Conservation (phyloP, 2,329 filamentous ascomycete genomes). For the Epichloe bromicola region DNA sequence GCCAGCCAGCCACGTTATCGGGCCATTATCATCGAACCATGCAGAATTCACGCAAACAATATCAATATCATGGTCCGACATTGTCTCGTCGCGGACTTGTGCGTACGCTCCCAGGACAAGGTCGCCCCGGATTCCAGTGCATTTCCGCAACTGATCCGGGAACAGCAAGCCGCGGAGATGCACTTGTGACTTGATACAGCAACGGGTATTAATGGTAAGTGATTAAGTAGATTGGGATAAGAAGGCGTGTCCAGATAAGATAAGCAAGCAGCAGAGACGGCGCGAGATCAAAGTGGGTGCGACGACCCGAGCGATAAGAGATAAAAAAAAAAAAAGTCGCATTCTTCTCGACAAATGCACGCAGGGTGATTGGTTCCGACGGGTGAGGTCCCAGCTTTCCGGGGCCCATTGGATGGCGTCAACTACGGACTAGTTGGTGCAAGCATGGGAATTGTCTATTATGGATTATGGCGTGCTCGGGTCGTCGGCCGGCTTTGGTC, state of each 20-base stretch:
- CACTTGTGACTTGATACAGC: neutral
- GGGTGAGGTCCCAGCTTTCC: neutral
- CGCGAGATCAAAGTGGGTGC: too few relatives aligned
- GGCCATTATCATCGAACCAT: too few relatives aligned
- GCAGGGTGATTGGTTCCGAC: slow-evolving; percentile 9
- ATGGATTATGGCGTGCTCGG: slow-evolving; percentile 1
- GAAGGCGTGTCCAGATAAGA: neutral
- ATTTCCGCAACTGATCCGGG: too few relatives aligned
- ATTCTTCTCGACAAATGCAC: neutral
- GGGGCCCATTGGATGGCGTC: slow-evolving; percentile 19
- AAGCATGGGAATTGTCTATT: neutral
- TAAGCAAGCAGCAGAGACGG: neutral
- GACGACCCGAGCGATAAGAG: neutral
- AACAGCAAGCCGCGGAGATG: neutral
- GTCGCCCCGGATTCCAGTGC: too few relatives aligned
- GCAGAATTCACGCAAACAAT: too few relatives aligned
- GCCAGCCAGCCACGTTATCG: too few relatives aligned
- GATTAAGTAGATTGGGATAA: neutral
- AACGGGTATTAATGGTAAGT: too few relatives aligned
- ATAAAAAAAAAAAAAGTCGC: too few relatives aligned
- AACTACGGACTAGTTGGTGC: slow-evolving; percentile 8
- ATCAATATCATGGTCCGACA: too few relatives aligned
- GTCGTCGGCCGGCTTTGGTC: neutral
- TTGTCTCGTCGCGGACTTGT: too few relatives aligned
- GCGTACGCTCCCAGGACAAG: too few relatives aligned